Percentiles rank a stretch among this genome's conserved stretches.
These are phyloP conservation scores for Ogataea trehaloabstinens DNA, from an alignment of 805 yeast species.

Conservation along the genomic window DNA sequence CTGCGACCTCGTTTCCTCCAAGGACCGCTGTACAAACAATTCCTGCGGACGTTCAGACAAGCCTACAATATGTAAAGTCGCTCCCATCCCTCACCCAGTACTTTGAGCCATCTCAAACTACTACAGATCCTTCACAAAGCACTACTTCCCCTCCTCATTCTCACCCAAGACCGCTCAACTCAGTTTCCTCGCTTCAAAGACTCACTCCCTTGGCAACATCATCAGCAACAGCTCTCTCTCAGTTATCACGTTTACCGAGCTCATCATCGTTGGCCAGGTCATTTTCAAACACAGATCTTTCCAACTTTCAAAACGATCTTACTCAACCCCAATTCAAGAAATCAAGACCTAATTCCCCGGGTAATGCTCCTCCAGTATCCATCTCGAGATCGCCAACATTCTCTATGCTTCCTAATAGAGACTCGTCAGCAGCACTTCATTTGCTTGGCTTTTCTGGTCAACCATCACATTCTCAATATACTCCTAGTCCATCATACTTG, in stretches of 20 bases:
- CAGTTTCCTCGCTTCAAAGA: slow-evolving; percentile 44
- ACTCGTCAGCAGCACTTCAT: slow-evolving; percentile 31
- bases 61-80: slow-evolving; percentile 43
- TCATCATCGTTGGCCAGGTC: slow-evolving; percentile 22
- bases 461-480: slow-evolving; percentile 7
- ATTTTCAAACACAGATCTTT: slow-evolving; percentile 44
- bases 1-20: not conserved
- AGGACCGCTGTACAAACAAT: not conserved
- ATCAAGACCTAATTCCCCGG: slow-evolving; percentile 52
- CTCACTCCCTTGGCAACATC: slow-evolving; percentile 38
- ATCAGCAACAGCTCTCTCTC: slow-evolving; percentile 17
- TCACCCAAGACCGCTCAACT: slow-evolving; percentile 28
- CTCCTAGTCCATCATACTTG: slow-evolving; percentile 4
- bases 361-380: slow-evolving; percentile 18
- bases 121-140: slow-evolving; percentile 22
- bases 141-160: slow-evolving; percentile 36
- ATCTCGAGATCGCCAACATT: slow-evolving; percentile 26
- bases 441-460: slow-evolving; percentile 26
- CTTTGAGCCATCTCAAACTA: slow-evolving; percentile 38
- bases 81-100: slow-evolving; percentile 52
- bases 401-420: slow-evolving; percentile 18
- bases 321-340: slow-evolving; percentile 41
- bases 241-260: slow-evolving; percentile 11
- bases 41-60: slow-evolving; percentile 4
- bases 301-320: slow-evolving; percentile 9